Conservation (phyloP, 169 alveolate genomes). For the Prorocentrum cordatum region DNA sequence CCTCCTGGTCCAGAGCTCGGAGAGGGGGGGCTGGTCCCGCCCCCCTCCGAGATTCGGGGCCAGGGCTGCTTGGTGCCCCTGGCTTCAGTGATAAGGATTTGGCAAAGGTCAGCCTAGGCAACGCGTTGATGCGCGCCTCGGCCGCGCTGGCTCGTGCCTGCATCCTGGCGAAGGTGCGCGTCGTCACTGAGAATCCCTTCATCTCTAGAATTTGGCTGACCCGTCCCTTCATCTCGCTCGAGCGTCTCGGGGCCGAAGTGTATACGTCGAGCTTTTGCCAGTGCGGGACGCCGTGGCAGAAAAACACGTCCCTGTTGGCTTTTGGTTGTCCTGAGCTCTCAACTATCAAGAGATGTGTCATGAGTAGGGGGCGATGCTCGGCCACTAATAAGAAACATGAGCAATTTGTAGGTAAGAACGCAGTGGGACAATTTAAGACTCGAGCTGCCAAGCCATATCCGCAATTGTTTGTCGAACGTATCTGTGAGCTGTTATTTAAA, state of each 20-base stretch:
- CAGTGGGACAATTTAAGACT: background rate
- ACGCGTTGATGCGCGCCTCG: background rate
- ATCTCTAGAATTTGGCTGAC: background rate
- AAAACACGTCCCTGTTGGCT: background rate
- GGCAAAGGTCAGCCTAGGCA: background rate
- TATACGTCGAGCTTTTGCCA: background rate
- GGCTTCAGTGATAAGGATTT: background rate
- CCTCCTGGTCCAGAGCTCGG: background rate
- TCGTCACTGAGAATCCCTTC: background rate
- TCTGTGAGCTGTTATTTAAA: too few relatives aligned
- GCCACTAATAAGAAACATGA: background rate
- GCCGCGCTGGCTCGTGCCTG: background rate
- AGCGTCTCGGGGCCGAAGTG: background rate
- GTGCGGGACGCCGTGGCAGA: background rate
- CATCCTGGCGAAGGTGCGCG: fast-evolving
- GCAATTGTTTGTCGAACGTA: too few relatives aligned
- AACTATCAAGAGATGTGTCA: background rate
- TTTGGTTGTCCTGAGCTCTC: background rate
- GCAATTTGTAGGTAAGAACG: background rate
- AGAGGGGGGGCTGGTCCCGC: background rate
- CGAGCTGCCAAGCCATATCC: background rate
- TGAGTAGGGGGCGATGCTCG: background rate
- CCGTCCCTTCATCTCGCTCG: background rate
- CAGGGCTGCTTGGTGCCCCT: background rate
- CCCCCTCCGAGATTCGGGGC: background rate